Percentiles rank a stretch among this genome's conserved stretches.
These are phyloP conservation scores for Cudoniella acicularis DNA, from an alignment of 495 filamentous ascomycete genomes.

Conservation along the genomic window DNA sequence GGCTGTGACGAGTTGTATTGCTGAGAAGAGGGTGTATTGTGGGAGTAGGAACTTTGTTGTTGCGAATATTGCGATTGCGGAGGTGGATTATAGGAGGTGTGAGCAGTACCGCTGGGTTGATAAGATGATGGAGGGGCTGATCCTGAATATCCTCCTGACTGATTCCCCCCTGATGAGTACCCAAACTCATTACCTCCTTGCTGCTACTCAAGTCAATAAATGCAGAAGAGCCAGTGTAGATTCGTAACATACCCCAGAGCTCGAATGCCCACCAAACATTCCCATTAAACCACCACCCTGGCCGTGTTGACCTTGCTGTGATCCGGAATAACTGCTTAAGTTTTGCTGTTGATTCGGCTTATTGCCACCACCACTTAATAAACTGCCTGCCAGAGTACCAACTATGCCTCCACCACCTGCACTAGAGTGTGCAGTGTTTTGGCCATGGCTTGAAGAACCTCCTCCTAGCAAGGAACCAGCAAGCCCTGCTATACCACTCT, in stretches of 20 bases:
- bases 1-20: slow-evolving; percentile 12
- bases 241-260: slow-evolving; percentile 6
- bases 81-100: slow-evolving; percentile 15
- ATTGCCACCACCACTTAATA: slow-evolving; percentile 26
- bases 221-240: neutral
- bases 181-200: slow-evolving; percentile 34
- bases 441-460: slow-evolving; percentile 8
- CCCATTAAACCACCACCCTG: slow-evolving; percentile 14
- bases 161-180: slow-evolving; percentile 41
- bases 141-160: slow-evolving; percentile 41
- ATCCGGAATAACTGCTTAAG: slow-evolving; percentile 17
- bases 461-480: slow-evolving; percentile 21
- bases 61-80: slow-evolving; percentile 16
- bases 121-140: slow-evolving; percentile 47
- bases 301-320: slow-evolving; percentile 8
- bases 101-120: slow-evolving; percentile 29
- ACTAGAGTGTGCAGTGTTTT: slow-evolving; percentile 1
- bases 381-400: slow-evolving; percentile 23
- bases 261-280: slow-evolving; percentile 17
- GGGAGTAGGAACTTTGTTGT: neutral
- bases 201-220: neutral
- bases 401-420: slow-evolving; percentile 21
- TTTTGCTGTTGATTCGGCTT: slow-evolving; percentile 18
- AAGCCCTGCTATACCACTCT: slow-evolving; percentile 13
- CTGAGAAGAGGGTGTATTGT: slow-evolving; percentile 20